phyloP scores from a whole-genome alignment of 2,329 filamentous ascomycete genomes.

The Claviceps spartinae region DNA sequence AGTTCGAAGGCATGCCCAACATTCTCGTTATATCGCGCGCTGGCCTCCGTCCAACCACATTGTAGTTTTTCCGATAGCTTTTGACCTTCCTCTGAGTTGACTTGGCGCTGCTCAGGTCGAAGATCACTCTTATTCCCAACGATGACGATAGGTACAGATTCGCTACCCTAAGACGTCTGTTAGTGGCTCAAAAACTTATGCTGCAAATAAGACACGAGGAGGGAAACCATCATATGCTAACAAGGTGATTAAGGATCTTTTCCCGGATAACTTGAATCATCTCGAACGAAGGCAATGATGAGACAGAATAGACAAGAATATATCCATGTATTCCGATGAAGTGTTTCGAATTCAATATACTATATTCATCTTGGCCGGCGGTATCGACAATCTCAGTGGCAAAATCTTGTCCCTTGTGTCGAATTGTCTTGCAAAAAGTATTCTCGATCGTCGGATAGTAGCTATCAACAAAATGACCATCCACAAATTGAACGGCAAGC shows the following conservation, averaged over 20 bases:
- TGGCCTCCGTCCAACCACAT: slow-evolving; percentile 90
- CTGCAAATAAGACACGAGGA: neutral
- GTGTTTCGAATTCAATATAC: slow-evolving; percentile 94
- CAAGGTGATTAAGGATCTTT: slow-evolving; percentile 93
- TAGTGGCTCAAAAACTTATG: neutral
- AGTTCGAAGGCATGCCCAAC: slow-evolving; percentile 86
- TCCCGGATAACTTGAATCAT: slow-evolving; percentile 94
- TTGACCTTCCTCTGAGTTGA: slow-evolving; percentile 72
- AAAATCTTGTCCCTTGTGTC: slow-evolving; percentile 84
- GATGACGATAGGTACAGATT: slow-evolving; percentile 83
- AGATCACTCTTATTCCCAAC: slow-evolving; percentile 97
- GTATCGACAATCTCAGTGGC: slow-evolving; percentile 97
- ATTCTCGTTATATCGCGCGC: slow-evolving; percentile 87
- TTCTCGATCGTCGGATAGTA: slow-evolving; percentile 99
- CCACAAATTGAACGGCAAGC: slow-evolving; percentile 90
- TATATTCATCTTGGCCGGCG: slow-evolving; percentile 97
- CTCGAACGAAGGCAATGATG: slow-evolving; percentile 85
- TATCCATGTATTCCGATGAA: slow-evolving; percentile 99
- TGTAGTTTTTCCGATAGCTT: slow-evolving; percentile 75
- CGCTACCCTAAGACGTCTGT: slow-evolving; percentile 52
- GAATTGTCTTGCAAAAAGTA: slow-evolving; percentile 92
- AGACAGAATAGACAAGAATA: slow-evolving; percentile 96
- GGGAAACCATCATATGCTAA: slow-evolving; percentile 31
- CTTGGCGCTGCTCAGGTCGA: slow-evolving; percentile 82
- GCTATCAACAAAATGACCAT: slow-evolving; percentile 95